phyloP scores from a whole-genome alignment of 73 alveolate genomes.

The Stentor coeruleus region DNA sequence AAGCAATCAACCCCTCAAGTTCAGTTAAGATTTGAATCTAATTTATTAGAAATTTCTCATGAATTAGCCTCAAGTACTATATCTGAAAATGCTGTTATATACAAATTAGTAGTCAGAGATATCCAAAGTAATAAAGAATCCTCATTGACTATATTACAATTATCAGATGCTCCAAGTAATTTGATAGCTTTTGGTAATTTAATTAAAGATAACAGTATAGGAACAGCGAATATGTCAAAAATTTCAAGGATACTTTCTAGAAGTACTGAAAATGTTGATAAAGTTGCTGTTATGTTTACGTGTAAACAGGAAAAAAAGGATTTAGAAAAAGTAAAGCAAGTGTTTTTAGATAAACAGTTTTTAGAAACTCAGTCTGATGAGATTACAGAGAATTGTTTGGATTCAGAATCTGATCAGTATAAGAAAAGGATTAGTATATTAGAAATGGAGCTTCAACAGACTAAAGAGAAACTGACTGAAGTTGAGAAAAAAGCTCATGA shows the following conservation, averaged over 20 bases:
- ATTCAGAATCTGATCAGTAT: no score
- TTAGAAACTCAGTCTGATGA: neutral
- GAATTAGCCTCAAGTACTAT: neutral
- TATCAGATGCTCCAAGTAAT: neutral
- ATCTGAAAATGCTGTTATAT: no score
- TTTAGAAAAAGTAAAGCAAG: neutral
- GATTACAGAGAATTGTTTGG: no score
- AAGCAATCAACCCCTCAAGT: neutral
- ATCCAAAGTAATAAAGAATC: neutral
- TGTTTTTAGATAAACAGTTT: neutral
- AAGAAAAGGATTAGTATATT: no score
- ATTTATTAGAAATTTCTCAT: neutral
- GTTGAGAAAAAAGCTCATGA: constrained; percentile 12
- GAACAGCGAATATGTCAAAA: neutral
- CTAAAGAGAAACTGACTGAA: neutral
- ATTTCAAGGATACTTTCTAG: neutral
- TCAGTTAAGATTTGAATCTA: neutral
- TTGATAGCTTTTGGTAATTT: neutral
- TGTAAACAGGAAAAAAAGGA: neutral
- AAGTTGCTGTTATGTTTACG: neutral
- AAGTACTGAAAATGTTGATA: neutral
- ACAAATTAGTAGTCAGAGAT: neutral
- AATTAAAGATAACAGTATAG: no score
- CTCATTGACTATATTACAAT: neutral
- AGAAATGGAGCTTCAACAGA: neutral